Evolutionary conservation across 305 asterid genomes (phyloP), one percentile per base, ranked within the genome.

Genomic region (Ajuga reptans): DNA sequence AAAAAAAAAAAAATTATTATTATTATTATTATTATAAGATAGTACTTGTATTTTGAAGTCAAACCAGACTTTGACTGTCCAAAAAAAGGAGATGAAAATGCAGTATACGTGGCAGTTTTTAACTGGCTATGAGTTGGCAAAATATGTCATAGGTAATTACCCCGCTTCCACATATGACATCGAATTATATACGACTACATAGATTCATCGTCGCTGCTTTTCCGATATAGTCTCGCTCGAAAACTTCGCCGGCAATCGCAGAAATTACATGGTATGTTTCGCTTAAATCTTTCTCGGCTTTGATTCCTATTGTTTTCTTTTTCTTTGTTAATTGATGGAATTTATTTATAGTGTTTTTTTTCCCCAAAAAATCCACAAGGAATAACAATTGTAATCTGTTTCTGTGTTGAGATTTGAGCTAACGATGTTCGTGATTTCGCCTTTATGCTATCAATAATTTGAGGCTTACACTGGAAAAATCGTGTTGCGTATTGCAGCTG

Each of bases 121-220:
- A 1, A 79, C 0, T 79, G 81, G 84, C 10, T 9, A 56, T 7
- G 6, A 37, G 64, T 10, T 45, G 54, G 59, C 29, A 73, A 69
- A 45, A 72, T 61, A 66, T 79, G 81, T 79, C 84, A 79, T 55
- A 31, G 68, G 55, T 9, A 49, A 46, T n/a, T 17, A 12, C 61
- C 59, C 72, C 59, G 9, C 27, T 65, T 56, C 67, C 43, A 14
- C 54, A 31, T 17, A 5, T 18, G 41, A 17, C 52, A 46, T 24
- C 27, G 6, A n/a, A 9, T 3, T 31, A 42, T 21, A 42, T 18
- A 63, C 18, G 29, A 43, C 31, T 14, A 11, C n/a, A 69, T 59
- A 63, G 71, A 58, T 51, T 70, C 58, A 79, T 9, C 64, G 51
- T 63, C 69, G 68, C 39, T 54, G 41, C 60, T 6, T 55, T 66